These are phyloP conservation scores for Ophiostoma perfectum DNA, from an alignment of 2,329 filamentous ascomycete genomes.

Conservation along the genomic window DNA sequence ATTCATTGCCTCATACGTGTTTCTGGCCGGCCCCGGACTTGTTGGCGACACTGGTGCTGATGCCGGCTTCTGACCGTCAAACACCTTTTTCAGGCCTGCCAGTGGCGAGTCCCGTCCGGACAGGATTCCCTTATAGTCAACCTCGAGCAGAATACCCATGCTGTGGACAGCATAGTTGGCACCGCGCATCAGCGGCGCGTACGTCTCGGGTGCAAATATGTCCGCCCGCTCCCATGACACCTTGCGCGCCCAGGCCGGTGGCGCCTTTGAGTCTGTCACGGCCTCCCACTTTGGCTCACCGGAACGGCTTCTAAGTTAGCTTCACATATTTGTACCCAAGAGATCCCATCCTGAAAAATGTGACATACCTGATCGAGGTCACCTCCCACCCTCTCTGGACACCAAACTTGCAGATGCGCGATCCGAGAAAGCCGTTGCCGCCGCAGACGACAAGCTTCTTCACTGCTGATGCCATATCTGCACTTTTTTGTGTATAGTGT, in stretches of 20 bases:
- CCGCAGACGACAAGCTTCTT: slow-evolving; percentile 88
- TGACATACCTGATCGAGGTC: slow-evolving; percentile 74
- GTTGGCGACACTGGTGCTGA: slow-evolving; percentile 39
- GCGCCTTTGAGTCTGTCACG: slow-evolving; percentile 62
- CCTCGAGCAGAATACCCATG: slow-evolving; percentile 93
- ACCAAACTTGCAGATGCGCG: slow-evolving; percentile 84
- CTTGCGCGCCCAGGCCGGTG: slow-evolving; percentile 74
- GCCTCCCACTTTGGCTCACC: slow-evolving; percentile 81
- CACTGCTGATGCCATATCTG: slow-evolving; percentile 32
- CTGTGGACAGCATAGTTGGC: slow-evolving; percentile 86
- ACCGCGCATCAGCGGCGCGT: slow-evolving; percentile 66
- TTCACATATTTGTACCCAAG: not conserved
- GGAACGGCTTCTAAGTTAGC: slow-evolving; percentile 60
- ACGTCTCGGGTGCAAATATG: slow-evolving; percentile 75
- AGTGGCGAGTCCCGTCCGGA: slow-evolving; percentile 79
- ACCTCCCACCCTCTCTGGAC: slow-evolving; percentile 84
- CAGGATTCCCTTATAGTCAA: slow-evolving; percentile 92
- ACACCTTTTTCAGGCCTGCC: slow-evolving; percentile 70
- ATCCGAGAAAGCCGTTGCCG: slow-evolving; percentile 86
- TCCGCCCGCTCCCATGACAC: slow-evolving; percentile 87
- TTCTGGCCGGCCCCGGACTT: not conserved
- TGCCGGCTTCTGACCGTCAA: slow-evolving; percentile 57
- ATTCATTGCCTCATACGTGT: slow-evolving; percentile 95
- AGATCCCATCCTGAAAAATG: not conserved
- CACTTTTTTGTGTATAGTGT: not conserved